These are phyloP conservation scores for Rhodotorula sp. DNA, from an alignment of 1,284 basidiomycete species.

Conservation along the genomic window DNA sequence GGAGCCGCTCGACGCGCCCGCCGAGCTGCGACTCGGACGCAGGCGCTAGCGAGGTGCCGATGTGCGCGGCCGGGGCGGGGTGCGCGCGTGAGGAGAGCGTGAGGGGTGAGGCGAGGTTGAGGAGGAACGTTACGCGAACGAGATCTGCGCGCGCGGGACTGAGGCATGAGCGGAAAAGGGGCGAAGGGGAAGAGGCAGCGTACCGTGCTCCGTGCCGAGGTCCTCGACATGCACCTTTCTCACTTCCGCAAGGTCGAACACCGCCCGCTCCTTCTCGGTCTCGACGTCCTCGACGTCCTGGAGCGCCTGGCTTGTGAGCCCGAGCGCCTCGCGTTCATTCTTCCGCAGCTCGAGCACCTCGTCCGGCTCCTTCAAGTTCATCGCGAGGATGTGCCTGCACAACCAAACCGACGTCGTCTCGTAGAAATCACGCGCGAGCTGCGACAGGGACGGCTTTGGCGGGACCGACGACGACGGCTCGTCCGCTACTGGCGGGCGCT, in stretches of 20 bases:
- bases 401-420: constrained; percentile 12
- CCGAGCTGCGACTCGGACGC: neutral
- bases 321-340: neutral
- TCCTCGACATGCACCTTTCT: constrained; percentile 8
- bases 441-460: neutral
- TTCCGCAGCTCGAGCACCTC: neutral
- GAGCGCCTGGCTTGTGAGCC: too few species aligned
- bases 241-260: neutral
- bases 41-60: neutral
- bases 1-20: neutral
- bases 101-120: neutral
- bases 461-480: neutral
- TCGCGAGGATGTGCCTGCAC: constrained; percentile 8
- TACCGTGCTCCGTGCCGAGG: neutral
- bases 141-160: constrained; percentile 3
- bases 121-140: constrained; percentile 11
- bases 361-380: neutral
- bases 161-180: neutral
- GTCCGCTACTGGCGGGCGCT: neutral
- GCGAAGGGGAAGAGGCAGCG: neutral
- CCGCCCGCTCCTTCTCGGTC: neutral
- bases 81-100: neutral
- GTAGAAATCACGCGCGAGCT: neutral
- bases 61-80: neutral
- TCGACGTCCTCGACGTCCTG: neutral